Evolutionary conservation across 2,329 filamentous ascomycete genomes (phyloP).

Genomic region (Cercospora berteroae): DNA sequence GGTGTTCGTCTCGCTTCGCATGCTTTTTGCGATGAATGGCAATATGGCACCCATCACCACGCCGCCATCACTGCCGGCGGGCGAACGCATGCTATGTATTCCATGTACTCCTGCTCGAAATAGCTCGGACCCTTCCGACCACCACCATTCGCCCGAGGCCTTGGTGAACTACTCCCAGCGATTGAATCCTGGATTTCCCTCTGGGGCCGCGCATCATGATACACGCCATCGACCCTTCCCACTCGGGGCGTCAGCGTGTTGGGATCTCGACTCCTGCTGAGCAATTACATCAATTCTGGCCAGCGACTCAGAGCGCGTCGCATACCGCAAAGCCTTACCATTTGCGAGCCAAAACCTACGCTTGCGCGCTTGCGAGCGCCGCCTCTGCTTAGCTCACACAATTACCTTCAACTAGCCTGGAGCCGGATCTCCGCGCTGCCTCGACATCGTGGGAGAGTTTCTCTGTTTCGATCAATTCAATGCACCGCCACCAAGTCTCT

Average conservation of each 20-base stretch:
- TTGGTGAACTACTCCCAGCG: not conserved
- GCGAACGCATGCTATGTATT: not conserved
- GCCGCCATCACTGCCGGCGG: not conserved
- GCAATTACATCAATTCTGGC: not conserved
- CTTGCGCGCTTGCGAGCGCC: slow-evolving; percentile 1
- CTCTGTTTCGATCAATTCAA: not conserved
- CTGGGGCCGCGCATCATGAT: not conserved
- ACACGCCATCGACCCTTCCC: not conserved
- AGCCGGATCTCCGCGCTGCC: not conserved
- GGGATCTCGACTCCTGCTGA: not conserved
- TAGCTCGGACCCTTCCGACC: not conserved
- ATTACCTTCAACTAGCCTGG: not conserved
- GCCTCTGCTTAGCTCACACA: not conserved
- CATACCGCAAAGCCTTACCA: not conserved
- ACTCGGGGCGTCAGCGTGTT: not conserved
- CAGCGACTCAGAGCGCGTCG: slow-evolving; percentile 1
- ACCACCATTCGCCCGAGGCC: not conserved
- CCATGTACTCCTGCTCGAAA: not conserved
- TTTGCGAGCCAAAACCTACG: not conserved
- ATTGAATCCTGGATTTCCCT: not conserved
- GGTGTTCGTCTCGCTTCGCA: not conserved
- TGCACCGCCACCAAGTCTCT: not conserved
- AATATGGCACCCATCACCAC: not conserved
- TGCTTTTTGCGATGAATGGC: not conserved
- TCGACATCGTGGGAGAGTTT: not conserved